Evolutionary conservation across 805 yeast genomes (phyloP).

Genomic region (Yarrowia hollandica): DNA sequence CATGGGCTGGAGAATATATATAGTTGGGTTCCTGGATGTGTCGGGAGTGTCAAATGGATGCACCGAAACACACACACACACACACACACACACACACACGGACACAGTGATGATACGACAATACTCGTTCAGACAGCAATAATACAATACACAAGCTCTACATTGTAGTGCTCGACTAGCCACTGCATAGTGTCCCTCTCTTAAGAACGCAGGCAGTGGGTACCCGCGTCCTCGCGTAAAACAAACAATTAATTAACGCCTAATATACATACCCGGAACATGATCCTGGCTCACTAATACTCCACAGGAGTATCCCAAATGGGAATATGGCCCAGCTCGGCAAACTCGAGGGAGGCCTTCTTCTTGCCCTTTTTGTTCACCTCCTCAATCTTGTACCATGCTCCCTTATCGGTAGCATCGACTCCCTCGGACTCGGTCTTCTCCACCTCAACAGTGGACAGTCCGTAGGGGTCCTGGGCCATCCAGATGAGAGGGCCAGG

Average conservation of each 20-base stretch:
- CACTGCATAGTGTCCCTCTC: no score
- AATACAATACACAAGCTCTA: no score
- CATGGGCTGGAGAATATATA: no score
- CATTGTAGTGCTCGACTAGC: no score
- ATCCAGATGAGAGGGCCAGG: conserved; percentile 83
- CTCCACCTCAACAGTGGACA: conserved; percentile 61
- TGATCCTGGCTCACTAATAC: no score
- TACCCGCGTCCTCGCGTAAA: neutral
- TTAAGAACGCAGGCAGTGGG: no score
- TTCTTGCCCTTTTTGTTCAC: conserved; percentile 46
- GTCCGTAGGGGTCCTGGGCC: conserved; percentile 85
- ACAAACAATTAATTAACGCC: conserved; percentile 20
- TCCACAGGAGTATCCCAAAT: conserved; percentile 33
- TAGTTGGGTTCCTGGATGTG: no score
- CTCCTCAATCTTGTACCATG: conserved; percentile 50
- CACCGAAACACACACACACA: no score
- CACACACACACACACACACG: no score
- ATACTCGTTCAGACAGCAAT: no score
- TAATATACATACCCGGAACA: conserved; percentile 12
- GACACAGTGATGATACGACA: no score
- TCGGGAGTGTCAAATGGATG: no score
- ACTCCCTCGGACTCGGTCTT: conserved; percentile 54
- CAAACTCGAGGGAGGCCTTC: conserved; percentile 48
- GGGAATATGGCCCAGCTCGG: conserved; percentile 32
- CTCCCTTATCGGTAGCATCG: conserved; percentile 65